Percentiles rank a stretch among this genome's conserved stretches.
These are phyloP conservation scores for Boletus sp. DNA, from an alignment of 768 basidiomycete species.

Conservation along the genomic window DNA sequence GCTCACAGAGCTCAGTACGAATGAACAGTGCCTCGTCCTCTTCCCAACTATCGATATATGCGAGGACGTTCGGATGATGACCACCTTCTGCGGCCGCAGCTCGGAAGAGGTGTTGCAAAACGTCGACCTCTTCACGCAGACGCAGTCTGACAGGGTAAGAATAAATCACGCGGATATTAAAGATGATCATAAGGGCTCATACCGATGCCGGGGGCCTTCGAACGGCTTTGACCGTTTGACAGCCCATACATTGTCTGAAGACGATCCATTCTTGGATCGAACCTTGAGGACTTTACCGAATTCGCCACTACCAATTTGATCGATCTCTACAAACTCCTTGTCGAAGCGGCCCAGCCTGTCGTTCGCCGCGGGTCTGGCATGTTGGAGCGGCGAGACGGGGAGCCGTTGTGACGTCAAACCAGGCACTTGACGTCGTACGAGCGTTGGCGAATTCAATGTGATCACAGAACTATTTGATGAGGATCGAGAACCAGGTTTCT, in stretches of 20 bases:
- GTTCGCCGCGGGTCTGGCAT: conserved; percentile 37
- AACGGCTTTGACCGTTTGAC: conserved; percentile 95
- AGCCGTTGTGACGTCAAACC: conserved; percentile 23
- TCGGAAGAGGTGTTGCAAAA: conserved; percentile 72
- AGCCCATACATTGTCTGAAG: conserved; percentile 62
- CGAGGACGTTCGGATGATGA: conserved; percentile 77
- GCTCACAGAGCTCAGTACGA: conserved; percentile 90
- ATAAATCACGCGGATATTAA: conserved; percentile 17
- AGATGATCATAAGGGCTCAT: conserved; percentile 27
- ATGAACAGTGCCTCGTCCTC: conserved; percentile 86
- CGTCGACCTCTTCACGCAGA: conserved; percentile 91
- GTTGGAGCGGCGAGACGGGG: conserved; percentile 22
- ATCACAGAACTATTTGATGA: conserved; percentile 52
- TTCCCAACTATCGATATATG: conserved; percentile 95
- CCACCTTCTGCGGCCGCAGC: conserved; percentile 28
- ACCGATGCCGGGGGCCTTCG: conserved; percentile 90
- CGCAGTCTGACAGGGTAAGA: conserved; percentile 54
- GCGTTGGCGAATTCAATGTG: conserved; percentile 47
- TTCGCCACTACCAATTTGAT: conserved; percentile 85
- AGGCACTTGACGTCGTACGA: conserved; percentile 35
- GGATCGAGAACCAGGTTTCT: conserved; percentile 56
- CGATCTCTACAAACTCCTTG: conserved; percentile 75
- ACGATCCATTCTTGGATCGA: conserved; percentile 53
- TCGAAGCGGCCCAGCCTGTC: conserved; percentile 70
- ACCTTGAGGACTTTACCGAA: conserved; percentile 93